These are phyloP conservation scores for Apiospora pterosperma DNA, from an alignment of 2,329 filamentous ascomycete species.

Conservation along the genomic window DNA sequence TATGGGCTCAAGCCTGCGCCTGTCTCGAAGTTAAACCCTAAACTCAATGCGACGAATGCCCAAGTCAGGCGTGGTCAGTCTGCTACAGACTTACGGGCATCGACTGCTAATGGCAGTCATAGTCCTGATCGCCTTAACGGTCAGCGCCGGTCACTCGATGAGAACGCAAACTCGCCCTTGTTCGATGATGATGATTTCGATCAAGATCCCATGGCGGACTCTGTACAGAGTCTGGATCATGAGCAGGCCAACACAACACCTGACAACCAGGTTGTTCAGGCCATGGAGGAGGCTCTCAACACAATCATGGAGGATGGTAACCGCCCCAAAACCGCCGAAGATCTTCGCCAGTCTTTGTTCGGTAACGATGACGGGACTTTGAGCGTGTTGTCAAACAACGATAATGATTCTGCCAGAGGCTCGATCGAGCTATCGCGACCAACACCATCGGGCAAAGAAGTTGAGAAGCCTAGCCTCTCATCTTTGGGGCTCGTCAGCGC, in stretches of 20 bases:
- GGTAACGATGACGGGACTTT: conserved; percentile 48
- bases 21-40: conserved; percentile 37
- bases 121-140: conserved; percentile 36
- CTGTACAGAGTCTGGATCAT: conserved; percentile 75
- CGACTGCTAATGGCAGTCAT: conserved; percentile 32
- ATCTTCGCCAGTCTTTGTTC: conserved; percentile 66
- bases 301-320: conserved; percentile 81
- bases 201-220: conserved; percentile 65
- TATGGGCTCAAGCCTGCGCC: conserved; percentile 42
- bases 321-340: conserved; percentile 59
- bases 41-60: conserved; percentile 26
- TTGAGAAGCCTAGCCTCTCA: conserved; percentile 78
- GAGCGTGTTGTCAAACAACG: conserved; percentile 48
- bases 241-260: conserved; percentile 60
- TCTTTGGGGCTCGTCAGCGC: conserved; percentile 88
- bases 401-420: conserved; percentile 51
- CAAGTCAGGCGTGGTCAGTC: conserved; percentile 42
- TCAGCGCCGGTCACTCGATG: conserved; percentile 69
- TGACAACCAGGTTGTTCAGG: conserved; percentile 80
- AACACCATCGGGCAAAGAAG: conserved; percentile 36
- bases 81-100: conserved; percentile 41
- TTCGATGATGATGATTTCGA: conserved; percentile 84
- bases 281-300: conserved; percentile 87
- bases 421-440: conserved; percentile 30
- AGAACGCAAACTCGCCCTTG: conserved; percentile 50